These are phyloP conservation scores for Hortiboletus flavorubellus DNA, from an alignment of 768 basidiomycete species.

Conservation along the genomic window DNA sequence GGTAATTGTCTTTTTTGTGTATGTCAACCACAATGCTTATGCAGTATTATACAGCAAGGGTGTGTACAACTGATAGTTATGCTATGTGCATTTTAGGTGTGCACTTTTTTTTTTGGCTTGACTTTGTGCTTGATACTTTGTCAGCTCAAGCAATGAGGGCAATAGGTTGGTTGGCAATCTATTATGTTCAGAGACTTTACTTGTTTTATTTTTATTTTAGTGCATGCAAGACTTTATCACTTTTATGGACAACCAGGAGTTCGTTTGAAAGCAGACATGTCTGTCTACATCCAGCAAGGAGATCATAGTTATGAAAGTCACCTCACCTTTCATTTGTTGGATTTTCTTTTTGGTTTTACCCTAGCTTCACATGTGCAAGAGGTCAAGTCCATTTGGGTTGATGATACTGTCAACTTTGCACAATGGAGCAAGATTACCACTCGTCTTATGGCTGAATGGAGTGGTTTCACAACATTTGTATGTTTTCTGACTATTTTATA, in stretches of 20 bases:
- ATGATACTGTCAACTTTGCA: not conserved
- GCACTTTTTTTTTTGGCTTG: not conserved
- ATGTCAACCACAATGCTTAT: not conserved
- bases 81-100: not conserved
- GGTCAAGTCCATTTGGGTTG: not conserved
- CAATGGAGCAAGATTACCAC: not conserved
- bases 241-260: conserved; percentile 1
- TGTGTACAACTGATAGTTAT: not conserved
- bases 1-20: not conserved
- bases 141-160: not conserved
- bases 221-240: not conserved
- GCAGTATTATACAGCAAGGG: not conserved
- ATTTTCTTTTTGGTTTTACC: not conserved
- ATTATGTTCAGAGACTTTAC: no score
- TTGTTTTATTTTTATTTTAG: not conserved
- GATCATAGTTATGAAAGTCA: not conserved
- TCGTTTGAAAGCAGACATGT: not conserved
- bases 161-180: not conserved
- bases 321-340: not conserved
- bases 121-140: not conserved
- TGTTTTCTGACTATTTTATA: not conserved
- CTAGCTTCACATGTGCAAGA: not conserved
- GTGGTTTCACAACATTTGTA: not conserved
- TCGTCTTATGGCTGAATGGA: not conserved
- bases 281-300: not conserved